These are phyloP conservation scores for Globisporangium canariense DNA, from an alignment of 352 stramenopile species.

Conservation along the genomic window DNA sequence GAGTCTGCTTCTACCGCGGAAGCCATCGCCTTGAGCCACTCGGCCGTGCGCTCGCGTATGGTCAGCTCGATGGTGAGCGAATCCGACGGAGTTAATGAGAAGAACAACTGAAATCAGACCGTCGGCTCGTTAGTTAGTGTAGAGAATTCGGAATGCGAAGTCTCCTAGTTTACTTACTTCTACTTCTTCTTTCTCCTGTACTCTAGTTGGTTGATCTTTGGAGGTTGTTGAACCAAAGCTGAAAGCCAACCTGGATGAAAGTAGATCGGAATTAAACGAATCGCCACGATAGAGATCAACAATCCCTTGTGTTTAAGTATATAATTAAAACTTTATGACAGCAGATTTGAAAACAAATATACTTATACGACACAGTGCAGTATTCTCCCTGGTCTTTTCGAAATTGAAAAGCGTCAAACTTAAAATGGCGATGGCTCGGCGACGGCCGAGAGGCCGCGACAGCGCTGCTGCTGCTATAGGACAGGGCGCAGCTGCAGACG, in stretches of 20 bases:
- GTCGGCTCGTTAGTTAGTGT: no score
- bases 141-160: no score
- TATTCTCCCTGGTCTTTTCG: not conserved
- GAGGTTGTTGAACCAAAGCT: not conserved
- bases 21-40: not conserved
- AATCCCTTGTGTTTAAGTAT: no score
- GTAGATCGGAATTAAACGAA: conserved; percentile 3
- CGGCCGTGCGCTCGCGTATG: not conserved
- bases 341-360: no score
- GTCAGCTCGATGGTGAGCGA: not conserved
- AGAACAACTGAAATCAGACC: not conserved
- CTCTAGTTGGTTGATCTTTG: no score
- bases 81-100: not conserved
- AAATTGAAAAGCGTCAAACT: not conserved
- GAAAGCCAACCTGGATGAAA: not conserved
- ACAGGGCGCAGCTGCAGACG: not conserved
- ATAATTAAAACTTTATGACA: no score
- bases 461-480: not conserved
- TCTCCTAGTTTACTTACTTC: not conserved
- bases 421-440: conserved; percentile 5
- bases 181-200: no score
- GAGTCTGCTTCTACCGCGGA: conserved; percentile 1
- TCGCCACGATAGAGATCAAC: no score
- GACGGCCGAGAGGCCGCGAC: not conserved
- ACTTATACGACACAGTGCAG: conserved; percentile 2